Evolutionary conservation across 1,139 yeast species (phyloP).

Genomic region (Suhomyces bolitotheri): DNA sequence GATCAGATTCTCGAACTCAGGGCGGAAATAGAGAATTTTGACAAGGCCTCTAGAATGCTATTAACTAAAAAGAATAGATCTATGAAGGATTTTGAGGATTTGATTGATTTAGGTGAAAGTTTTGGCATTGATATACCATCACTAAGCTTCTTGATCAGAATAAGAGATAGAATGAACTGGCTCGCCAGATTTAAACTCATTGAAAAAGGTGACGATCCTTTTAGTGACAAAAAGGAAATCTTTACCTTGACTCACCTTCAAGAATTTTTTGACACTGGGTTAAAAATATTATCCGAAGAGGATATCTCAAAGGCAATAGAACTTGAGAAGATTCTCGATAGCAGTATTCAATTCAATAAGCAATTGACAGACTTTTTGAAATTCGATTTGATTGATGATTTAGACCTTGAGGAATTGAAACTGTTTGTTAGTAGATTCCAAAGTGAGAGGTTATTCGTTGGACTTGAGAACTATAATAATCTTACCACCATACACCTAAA

Average conservation of each 20-base stretch:
- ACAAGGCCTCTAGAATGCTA: constrained; percentile 46
- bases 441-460: constrained; percentile 29
- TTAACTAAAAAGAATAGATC: constrained; percentile 29
- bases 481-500: constrained; percentile 31
- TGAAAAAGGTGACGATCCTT: constrained; percentile 45
- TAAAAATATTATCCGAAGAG: constrained; percentile 29
- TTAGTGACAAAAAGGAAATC: constrained; percentile 35
- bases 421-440: constrained; percentile 27
- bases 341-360: constrained; percentile 32
- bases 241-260: constrained; percentile 40
- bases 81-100: constrained; percentile 43
- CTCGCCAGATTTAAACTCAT: constrained; percentile 35
- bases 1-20: constrained; percentile 59
- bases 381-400: constrained; percentile 24
- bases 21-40: constrained; percentile 55
- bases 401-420: constrained; percentile 27
- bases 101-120: constrained; percentile 55
- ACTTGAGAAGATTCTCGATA: constrained; percentile 26
- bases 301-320: constrained; percentile 24
- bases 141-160: constrained; percentile 46
- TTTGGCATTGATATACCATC: constrained; percentile 61
- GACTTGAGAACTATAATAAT: constrained; percentile 27
- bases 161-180: constrained; percentile 56
- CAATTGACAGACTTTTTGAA: constrained; percentile 30
- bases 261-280: constrained; percentile 44